Evolutionary conservation across 495 filamentous ascomycete genomes (phyloP).

Genomic region (Thermothielavioides terrestris): DNA sequence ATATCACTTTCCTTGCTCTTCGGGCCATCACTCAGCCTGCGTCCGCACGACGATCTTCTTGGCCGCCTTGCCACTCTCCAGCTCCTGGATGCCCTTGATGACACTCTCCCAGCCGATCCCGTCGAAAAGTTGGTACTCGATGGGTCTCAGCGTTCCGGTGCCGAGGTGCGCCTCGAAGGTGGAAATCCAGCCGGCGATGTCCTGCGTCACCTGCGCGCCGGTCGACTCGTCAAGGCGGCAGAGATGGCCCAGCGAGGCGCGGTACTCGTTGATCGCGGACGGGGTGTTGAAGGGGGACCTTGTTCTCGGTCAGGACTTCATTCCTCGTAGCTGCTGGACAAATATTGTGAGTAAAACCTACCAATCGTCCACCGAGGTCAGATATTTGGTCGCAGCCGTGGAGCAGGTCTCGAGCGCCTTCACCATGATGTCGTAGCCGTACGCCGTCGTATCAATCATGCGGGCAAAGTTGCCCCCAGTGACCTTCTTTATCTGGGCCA

Average conservation of each 20-base stretch:
- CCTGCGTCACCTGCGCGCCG: slow-evolving; percentile 5
- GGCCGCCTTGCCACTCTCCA: slow-evolving; percentile 11
- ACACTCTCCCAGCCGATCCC: slow-evolving; percentile 15
- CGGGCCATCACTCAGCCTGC: neutral
- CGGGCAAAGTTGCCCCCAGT: slow-evolving; percentile 33
- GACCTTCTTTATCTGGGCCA: slow-evolving; percentile 27
- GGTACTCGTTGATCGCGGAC: slow-evolving; percentile 13
- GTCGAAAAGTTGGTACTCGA: slow-evolving; percentile 16
- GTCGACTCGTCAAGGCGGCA: slow-evolving; percentile 1
- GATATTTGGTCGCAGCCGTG: slow-evolving; percentile 24
- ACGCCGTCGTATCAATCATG: slow-evolving; percentile 34
- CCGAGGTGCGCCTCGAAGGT: slow-evolving; percentile 14
- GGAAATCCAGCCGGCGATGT: slow-evolving; percentile 3
- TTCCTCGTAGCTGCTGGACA: neutral
- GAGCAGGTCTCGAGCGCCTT: slow-evolving; percentile 22
- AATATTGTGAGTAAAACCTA: slow-evolving; percentile 2
- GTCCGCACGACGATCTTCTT: slow-evolving; percentile 16
- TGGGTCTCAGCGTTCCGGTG: slow-evolving; percentile 6
- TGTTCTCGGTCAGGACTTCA: neutral
- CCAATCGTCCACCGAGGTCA: slow-evolving; percentile 39
- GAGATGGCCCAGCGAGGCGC: slow-evolving; percentile 15
- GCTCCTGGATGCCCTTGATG: slow-evolving; percentile 10
- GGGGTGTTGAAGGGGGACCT: slow-evolving; percentile 14
- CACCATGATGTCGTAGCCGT: slow-evolving; percentile 25
- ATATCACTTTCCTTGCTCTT: no score